A percentile compares a stretch with the other conserved stretches of the same genome.
phyloP scores from a whole-genome alignment of 495 filamentous ascomycete genomes.

The Hypomontagnella monticulosa region DNA sequence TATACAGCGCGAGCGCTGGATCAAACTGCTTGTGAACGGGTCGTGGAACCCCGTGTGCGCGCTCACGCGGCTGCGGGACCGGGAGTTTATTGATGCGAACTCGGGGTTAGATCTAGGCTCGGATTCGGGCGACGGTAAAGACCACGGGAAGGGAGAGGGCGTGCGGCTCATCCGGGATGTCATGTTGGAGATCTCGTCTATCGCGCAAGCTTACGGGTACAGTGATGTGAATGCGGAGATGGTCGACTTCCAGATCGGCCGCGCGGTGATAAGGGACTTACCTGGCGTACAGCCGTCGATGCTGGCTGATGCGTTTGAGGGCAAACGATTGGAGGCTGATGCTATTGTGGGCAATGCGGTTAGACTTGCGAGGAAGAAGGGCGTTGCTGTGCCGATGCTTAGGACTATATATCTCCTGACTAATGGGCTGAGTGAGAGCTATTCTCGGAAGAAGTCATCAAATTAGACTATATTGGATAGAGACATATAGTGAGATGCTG shows the following conservation, averaged over 20 bases:
- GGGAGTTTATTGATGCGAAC: slow-evolving; percentile 52
- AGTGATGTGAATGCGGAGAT: slow-evolving; percentile 49
- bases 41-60: slow-evolving; percentile 65
- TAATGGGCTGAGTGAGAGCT: slow-evolving; percentile 44
- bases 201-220: slow-evolving; percentile 57
- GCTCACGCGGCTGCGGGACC: slow-evolving; percentile 56
- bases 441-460: slow-evolving; percentile 17
- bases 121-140: not conserved
- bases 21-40: slow-evolving; percentile 61
- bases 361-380: slow-evolving; percentile 52
- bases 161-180: slow-evolving; percentile 51
- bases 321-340: slow-evolving; percentile 59
- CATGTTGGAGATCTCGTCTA: slow-evolving; percentile 61
- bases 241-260: slow-evolving; percentile 50
- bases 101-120: not conserved
- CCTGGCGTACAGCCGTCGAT: slow-evolving; percentile 59
- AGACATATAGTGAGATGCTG: too few relatives aligned
- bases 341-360: slow-evolving; percentile 64
- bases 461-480: not conserved
- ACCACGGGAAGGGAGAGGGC: slow-evolving; percentile 35
- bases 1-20: slow-evolving; percentile 62
- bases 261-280: slow-evolving; percentile 44
- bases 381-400: slow-evolving; percentile 55
- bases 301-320: slow-evolving; percentile 55
- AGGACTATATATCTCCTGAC: slow-evolving; percentile 54